Conservation (phyloP, 164 flowering plant species). For the Aristolochia contorta region DNA sequence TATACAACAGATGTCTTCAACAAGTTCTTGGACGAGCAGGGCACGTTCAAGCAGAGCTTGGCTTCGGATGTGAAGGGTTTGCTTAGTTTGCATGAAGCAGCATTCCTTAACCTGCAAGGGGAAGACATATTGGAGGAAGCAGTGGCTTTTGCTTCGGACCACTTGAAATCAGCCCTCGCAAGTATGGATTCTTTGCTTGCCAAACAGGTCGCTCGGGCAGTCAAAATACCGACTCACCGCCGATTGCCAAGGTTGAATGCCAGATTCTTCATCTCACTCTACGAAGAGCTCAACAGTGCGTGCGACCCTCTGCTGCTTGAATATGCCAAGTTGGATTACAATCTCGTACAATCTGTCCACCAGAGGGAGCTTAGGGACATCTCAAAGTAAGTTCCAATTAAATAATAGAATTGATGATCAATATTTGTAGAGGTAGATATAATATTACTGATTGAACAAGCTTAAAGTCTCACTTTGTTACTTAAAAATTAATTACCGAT, state of each 20-base stretch:
- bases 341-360: conserved; percentile 1
- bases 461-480: neutral
- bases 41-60: conserved; percentile 1
- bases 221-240: neutral
- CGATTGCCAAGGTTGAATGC: neutral
- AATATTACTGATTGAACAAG: neutral
- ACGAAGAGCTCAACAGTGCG: neutral
- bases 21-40: neutral
- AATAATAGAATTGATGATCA: neutral
- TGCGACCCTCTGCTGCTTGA: neutral
- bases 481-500: neutral
- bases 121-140: conserved; percentile 7
- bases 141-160: neutral
- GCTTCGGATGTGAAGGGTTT: neutral
- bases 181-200: neutral
- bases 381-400: conserved; percentile 1
- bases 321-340: conserved; percentile 4
- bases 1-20: conserved; percentile 1
- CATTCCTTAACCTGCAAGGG: neutral
- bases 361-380: neutral
- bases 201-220: neutral
- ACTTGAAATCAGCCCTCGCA: neutral
- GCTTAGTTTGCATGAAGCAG: conserved; percentile 3
- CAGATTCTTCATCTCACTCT: neutral
- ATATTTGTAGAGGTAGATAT: too few species aligned